Percentiles rank a stretch among this genome's conserved stretches.
These are phyloP conservation scores for Wickerhamomyces strasburgensis DNA, from an alignment of 805 yeast species.

Conservation along the genomic window DNA sequence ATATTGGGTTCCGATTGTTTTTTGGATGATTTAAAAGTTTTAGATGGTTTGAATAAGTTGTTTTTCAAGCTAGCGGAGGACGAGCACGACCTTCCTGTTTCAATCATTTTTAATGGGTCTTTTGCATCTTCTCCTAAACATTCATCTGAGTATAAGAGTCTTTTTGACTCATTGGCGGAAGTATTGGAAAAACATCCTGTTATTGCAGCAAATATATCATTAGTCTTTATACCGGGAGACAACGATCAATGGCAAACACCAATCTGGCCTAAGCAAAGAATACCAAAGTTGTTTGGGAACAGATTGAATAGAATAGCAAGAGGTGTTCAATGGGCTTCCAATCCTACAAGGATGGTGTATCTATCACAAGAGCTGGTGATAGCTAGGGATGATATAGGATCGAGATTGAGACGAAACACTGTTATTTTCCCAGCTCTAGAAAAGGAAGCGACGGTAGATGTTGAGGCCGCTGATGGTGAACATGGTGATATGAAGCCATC, in stretches of 20 bases:
- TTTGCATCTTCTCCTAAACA: slow-evolving; percentile 64
- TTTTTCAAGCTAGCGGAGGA: slow-evolving; percentile 50
- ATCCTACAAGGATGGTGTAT: slow-evolving; percentile 76
- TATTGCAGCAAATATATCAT: slow-evolving; percentile 46
- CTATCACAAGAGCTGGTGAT: slow-evolving; percentile 79
- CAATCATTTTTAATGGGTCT: slow-evolving; percentile 79
- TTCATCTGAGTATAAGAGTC: slow-evolving; percentile 52
- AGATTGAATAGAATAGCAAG: slow-evolving; percentile 57
- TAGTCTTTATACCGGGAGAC: slow-evolving; percentile 80
- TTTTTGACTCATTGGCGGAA: slow-evolving; percentile 71
- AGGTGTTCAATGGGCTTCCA: slow-evolving; percentile 57
- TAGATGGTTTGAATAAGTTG: slow-evolving; percentile 64
- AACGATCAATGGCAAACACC: slow-evolving; percentile 92
- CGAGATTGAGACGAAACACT: slow-evolving; percentile 66
- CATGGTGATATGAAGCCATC: slow-evolving; percentile 6
- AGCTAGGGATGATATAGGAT: slow-evolving; percentile 66
- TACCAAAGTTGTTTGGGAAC: slow-evolving; percentile 69
- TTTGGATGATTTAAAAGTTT: slow-evolving; percentile 52
- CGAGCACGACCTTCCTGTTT: slow-evolving; percentile 48
- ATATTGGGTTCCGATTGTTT: slow-evolving; percentile 72
- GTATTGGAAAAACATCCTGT: slow-evolving; percentile 55
- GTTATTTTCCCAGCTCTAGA: slow-evolving; percentile 44
- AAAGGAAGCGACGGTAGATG: slow-evolving; percentile 8
- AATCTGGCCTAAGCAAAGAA: slow-evolving; percentile 67
- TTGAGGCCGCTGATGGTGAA: not conserved